Conservation (phyloP, 2,329 filamentous ascomycete genomes). For the Penicillium sp. region DNA sequence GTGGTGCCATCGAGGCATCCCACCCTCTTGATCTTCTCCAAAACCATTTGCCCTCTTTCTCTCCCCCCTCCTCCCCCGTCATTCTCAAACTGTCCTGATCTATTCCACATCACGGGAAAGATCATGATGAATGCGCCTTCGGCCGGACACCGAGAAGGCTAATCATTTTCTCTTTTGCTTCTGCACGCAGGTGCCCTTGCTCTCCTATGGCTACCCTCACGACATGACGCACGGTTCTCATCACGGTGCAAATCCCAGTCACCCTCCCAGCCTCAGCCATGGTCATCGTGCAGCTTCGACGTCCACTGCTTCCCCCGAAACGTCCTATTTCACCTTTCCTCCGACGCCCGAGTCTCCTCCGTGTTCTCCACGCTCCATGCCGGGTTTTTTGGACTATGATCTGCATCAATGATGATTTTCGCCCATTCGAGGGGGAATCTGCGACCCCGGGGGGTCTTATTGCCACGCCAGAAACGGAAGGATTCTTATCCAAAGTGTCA, state of each 20-base stretch:
- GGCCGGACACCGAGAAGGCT: slow-evolving; percentile 10
- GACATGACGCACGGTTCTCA: slow-evolving; percentile 24
- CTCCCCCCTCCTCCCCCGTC: too few relatives aligned
- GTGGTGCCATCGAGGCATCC: background rate
- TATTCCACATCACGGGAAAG: slow-evolving; percentile 2
- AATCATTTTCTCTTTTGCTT: slow-evolving; percentile 12
- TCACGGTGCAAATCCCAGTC: slow-evolving; percentile 10
- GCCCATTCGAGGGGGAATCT: too few relatives aligned
- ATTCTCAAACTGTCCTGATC: too few relatives aligned
- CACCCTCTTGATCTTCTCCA: slow-evolving; percentile 5
- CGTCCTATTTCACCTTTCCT: slow-evolving; percentile 35
- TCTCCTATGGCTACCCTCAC: slow-evolving; percentile 33
- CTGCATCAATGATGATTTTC: slow-evolving; percentile 9
- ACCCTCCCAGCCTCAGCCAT: background rate
- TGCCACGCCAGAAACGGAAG: too few relatives aligned
- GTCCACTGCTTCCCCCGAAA: slow-evolving; percentile 39
- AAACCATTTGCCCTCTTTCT: too few relatives aligned
- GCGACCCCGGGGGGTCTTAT: too few relatives aligned
- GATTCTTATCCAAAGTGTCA: background rate
- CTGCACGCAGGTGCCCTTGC: slow-evolving; percentile 19
- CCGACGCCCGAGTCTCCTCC: slow-evolving; percentile 38
- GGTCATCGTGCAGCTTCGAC: slow-evolving; percentile 11
- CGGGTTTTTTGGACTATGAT: slow-evolving; percentile 22
- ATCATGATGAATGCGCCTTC: slow-evolving; percentile 3
- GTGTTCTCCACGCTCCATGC: slow-evolving; percentile 35